A percentile compares a stretch with the other conserved stretches of the same genome.
These are phyloP conservation scores for Entrophospora sp. DNA, from an alignment of 192 early-diverging fungal species.

Conservation along the genomic window DNA sequence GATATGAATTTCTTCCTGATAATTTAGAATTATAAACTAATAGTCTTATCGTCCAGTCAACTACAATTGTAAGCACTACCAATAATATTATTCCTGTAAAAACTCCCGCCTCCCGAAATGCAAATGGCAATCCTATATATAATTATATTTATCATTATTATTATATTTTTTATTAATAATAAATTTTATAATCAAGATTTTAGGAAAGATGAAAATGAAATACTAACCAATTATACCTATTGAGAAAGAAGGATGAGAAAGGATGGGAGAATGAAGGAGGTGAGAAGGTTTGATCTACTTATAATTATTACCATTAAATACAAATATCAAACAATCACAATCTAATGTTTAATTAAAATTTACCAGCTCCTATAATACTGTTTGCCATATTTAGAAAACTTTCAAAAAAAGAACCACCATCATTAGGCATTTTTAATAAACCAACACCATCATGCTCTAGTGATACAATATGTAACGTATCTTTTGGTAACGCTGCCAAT, in stretches of 20 bases:
- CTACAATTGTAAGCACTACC: constrained; percentile 39
- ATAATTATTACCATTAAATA: neutral
- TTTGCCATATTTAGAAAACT: constrained; percentile 83
- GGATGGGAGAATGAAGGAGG: too few relatives aligned
- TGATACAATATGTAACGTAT: neutral
- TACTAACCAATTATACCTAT: constrained; percentile 24
- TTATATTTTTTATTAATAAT: neutral
- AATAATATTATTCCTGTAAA: constrained; percentile 43
- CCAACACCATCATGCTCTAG: neutral
- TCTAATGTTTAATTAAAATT: neutral
- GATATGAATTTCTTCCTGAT: constrained; percentile 70
- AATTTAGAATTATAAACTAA: constrained; percentile 69
- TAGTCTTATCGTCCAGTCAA: constrained; percentile 72
- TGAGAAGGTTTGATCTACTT: neutral
- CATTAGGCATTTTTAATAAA: constrained; percentile 29
- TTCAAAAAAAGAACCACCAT: constrained; percentile 45
- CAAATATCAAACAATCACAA: neutral
- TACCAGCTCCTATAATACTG: constrained; percentile 88
- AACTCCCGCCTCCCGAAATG: constrained; percentile 74
- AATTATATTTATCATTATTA: neutral
- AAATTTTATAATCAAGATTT: neutral
- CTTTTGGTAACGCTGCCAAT: neutral
- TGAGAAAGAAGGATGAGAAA: neutral
- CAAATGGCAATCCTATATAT: constrained; percentile 70
- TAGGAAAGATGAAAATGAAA: neutral